phyloP scores from a whole-genome alignment of 768 basidiomycete genomes.

The Rhodotorula sphaerocarpa region DNA sequence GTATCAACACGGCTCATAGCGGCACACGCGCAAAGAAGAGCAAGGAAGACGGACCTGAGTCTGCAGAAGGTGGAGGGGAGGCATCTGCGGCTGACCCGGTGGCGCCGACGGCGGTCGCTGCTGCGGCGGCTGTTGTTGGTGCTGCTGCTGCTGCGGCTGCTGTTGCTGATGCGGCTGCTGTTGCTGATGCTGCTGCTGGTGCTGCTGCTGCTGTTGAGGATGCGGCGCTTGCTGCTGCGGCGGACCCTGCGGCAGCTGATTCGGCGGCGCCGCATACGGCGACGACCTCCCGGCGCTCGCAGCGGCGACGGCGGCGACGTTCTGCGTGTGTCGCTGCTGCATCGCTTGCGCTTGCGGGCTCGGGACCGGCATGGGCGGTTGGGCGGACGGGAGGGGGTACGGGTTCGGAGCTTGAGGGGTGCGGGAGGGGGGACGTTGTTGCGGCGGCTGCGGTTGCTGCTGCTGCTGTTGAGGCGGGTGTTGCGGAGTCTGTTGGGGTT shows the following conservation, averaged over 20 bases:
- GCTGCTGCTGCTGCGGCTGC: conserved; percentile 3
- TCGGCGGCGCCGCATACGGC: background rate
- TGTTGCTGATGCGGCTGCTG: conserved; percentile 16
- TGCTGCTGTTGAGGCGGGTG: background rate
- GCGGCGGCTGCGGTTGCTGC: conserved; percentile 1
- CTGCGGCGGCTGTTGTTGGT: background rate
- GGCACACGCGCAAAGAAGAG: too few relatives aligned
- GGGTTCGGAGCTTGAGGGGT: conserved; percentile 3
- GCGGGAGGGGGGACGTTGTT: background rate
- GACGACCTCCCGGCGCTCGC: conserved; percentile 1
- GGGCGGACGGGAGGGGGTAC: background rate
- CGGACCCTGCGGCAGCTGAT: background rate
- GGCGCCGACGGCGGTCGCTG: background rate
- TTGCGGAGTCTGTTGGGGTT: background rate
- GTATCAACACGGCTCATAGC: too few relatives aligned
- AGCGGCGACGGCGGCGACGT: background rate
- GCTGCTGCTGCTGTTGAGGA: conserved; percentile 8
- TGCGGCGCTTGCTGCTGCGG: conserved; percentile 13
- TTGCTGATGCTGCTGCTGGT: conserved; percentile 18
- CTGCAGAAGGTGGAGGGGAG: conserved; percentile 30
- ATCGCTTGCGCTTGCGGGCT: conserved; percentile 13
- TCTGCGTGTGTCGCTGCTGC: background rate
- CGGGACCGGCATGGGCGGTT: conserved; percentile 4
- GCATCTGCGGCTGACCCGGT: conserved; percentile 10
- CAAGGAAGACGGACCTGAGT: conserved; percentile 7